A percentile compares a stretch with the other conserved stretches of the same genome.
Evolutionary conservation across 768 basidiomycete species (phyloP).

Genomic region (Mrakia blollopis): DNA sequence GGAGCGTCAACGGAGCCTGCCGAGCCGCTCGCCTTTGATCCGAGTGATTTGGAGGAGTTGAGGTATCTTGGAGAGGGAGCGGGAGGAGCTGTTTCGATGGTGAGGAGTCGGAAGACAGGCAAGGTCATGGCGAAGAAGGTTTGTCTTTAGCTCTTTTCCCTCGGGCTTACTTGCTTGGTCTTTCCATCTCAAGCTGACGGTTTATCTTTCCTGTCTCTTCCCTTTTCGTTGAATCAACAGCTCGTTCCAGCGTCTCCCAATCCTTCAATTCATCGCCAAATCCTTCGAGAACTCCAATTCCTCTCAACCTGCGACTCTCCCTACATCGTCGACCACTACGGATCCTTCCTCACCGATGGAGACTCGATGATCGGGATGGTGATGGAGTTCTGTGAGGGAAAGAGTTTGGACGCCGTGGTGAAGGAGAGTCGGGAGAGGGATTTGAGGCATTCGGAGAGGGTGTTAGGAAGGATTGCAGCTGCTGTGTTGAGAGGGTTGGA

Average conservation of each 20-base stretch:
- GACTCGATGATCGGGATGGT: conserved; percentile 44
- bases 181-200: background rate
- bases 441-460: conserved; percentile 43
- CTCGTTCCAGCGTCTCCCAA: conserved; percentile 45
- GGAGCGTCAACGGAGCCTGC: conserved; percentile 26
- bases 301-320: conserved; percentile 44
- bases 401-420: conserved; percentile 42
- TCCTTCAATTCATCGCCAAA: conserved; percentile 45
- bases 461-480: conserved; percentile 43
- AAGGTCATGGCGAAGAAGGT: conserved; percentile 46
- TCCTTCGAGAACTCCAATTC: conserved; percentile 45
- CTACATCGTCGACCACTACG: conserved; percentile 45
- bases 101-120: conserved; percentile 40
- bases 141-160: background rate
- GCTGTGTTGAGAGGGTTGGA: conserved; percentile 44
- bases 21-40: conserved; percentile 35
- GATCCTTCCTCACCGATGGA: conserved; percentile 44
- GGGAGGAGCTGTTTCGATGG: conserved; percentile 44
- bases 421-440: conserved; percentile 38
- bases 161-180: background rate
- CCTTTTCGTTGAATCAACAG: conserved; percentile 30
- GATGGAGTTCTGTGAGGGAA: conserved; percentile 47
- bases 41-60: conserved; percentile 38
- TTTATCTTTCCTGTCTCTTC: conserved; percentile 35
- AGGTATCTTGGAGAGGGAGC: conserved; percentile 44